Conservation (phyloP, 2,329 filamentous ascomycete genomes). For the Cadophora sp. region DNA sequence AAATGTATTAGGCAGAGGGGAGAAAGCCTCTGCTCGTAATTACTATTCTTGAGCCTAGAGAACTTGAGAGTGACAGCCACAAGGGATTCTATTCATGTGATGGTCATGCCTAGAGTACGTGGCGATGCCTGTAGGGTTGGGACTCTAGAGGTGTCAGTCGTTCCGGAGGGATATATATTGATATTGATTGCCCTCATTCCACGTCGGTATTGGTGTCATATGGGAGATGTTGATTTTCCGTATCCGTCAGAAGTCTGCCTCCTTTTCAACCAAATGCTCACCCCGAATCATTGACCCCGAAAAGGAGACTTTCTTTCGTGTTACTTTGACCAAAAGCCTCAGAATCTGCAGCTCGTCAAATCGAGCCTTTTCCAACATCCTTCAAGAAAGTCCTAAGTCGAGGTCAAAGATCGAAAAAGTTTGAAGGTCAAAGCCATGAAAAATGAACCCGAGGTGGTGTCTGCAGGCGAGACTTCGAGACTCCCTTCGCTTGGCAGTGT, state of each 20-base stretch:
- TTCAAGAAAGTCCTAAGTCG: background rate
- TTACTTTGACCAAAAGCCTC: background rate
- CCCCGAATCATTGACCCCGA: too few relatives aligned
- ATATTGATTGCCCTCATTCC: constrained; percentile 1
- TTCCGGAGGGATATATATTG: background rate
- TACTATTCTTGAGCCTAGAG: background rate
- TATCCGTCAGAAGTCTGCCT: background rate
- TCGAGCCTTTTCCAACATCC: constrained; percentile 2
- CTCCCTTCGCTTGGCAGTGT: constrained; percentile 12
- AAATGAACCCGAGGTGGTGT: background rate
- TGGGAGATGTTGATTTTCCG: background rate
- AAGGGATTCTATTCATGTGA: background rate
- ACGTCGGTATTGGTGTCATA: constrained; percentile 4
- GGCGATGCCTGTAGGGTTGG: background rate
- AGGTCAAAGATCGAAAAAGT: background rate
- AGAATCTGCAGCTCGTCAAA: constrained; percentile 3
- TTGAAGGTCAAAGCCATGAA: constrained; percentile 3
- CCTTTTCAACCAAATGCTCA: too few relatives aligned
- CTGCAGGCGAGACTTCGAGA: constrained; percentile 8
- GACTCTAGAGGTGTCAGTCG: background rate
- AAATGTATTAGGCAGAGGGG: constrained; percentile 10
- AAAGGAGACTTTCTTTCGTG: too few relatives aligned
- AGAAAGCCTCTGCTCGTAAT: constrained; percentile 1
- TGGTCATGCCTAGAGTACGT: too few relatives aligned
- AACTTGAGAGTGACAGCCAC: background rate